Conservation (phyloP, 176 grass and related monocot species). For the Leersia perrieri region DNA sequence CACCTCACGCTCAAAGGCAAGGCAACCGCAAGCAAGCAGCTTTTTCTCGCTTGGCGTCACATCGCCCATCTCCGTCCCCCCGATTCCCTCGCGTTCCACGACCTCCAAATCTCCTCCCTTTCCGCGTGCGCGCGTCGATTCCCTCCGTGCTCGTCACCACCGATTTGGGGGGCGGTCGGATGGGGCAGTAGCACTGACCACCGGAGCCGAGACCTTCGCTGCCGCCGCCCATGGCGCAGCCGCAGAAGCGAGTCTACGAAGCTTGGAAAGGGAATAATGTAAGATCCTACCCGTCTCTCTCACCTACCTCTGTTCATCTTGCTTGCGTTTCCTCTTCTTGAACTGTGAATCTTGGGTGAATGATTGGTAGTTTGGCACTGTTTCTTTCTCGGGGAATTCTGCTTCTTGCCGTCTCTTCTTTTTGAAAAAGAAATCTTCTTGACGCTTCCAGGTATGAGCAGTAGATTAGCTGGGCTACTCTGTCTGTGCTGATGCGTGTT, state of each 20-base stretch:
- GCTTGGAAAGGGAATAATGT: slow-evolving; percentile 93
- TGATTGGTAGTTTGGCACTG: not conserved
- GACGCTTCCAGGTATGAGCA: slow-evolving; percentile 19
- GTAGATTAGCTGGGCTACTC: not conserved
- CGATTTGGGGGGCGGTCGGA: not conserved
- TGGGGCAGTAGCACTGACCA: slow-evolving; percentile 33
- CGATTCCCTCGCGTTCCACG: slow-evolving; percentile 25
- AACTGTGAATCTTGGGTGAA: not conserved
- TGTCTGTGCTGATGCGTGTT: not conserved
- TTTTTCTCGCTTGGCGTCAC: slow-evolving; percentile 19
- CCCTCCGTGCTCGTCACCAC: slow-evolving; percentile 5
- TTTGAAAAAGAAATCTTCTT: not conserved
- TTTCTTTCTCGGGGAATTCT: slow-evolving; percentile 34
- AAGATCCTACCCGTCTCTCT: slow-evolving; percentile 26
- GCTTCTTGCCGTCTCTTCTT: slow-evolving; percentile 3
- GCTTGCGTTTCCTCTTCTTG: not conserved
- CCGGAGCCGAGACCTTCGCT: slow-evolving; percentile 23
- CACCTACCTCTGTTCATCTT: not conserved
- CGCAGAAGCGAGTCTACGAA: slow-evolving; percentile 60
- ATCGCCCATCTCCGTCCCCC: not conserved
- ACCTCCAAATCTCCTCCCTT: slow-evolving; percentile 33
- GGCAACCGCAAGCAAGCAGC: slow-evolving; percentile 40
- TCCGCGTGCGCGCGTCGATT: slow-evolving; percentile 23
- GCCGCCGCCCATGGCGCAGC: slow-evolving; percentile 58
- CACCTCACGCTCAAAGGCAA: slow-evolving; percentile 34